Conservation (phyloP, 2,329 filamentous ascomycete species). For the Cladosporium velox region DNA sequence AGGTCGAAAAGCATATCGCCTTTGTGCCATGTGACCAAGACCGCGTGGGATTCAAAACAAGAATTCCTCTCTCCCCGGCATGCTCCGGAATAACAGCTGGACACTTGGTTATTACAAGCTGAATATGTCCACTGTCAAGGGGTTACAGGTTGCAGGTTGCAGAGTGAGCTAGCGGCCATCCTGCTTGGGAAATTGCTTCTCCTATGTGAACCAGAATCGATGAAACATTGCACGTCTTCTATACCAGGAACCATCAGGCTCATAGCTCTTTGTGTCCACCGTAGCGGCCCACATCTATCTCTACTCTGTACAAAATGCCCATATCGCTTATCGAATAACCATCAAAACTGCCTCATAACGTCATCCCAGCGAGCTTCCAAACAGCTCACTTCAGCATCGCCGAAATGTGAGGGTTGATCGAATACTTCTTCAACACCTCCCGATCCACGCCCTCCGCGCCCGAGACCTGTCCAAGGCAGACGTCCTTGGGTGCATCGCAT, state of each 20-base stretch:
- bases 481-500: slow-evolving; percentile 38
- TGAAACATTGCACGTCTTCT: neutral
- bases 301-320: neutral
- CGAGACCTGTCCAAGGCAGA: slow-evolving; percentile 43
- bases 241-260: neutral
- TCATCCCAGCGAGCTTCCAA: neutral
- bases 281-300: neutral
- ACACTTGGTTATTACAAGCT: neutral
- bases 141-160: neutral
- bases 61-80: neutral
- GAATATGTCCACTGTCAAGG: neutral
- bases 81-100: neutral
- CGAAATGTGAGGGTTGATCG: slow-evolving; percentile 12
- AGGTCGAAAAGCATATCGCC: slow-evolving; percentile 2
- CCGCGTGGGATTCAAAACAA: neutral
- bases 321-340: neutral
- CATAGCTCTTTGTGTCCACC: neutral
- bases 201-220: neutral
- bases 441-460: slow-evolving; percentile 43
- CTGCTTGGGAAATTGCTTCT: neutral
- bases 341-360: neutral
- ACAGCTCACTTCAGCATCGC: slow-evolving; percentile 12
- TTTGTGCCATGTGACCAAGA: slow-evolving; percentile 3
- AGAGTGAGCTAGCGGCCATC: neutral
- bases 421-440: slow-evolving; percentile 32